Conservation (phyloP, 768 basidiomycete species). For the Boletus pseudopeckii region DNA sequence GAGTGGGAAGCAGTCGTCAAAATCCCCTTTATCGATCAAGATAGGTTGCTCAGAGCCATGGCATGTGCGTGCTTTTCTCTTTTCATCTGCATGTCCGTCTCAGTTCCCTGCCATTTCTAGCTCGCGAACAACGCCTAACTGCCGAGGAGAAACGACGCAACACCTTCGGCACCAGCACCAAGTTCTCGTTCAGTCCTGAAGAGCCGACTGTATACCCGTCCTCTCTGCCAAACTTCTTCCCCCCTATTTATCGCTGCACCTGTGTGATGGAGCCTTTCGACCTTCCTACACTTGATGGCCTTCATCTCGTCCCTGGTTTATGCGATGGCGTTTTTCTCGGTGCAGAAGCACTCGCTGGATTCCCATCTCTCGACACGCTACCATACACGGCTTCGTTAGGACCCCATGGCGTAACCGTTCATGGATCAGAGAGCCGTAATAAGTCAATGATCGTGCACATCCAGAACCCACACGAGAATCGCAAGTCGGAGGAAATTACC, state of each 20-base stretch:
- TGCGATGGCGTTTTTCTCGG: slow-evolving; percentile 88
- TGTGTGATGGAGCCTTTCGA: slow-evolving; percentile 82
- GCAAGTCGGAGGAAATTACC: slow-evolving; percentile 72
- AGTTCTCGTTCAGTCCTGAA: slow-evolving; percentile 65
- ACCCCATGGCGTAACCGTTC: slow-evolving; percentile 89
- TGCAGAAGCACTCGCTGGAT: slow-evolving; percentile 84
- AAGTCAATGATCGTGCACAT: slow-evolving; percentile 92
- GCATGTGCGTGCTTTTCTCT: slow-evolving; percentile 38
- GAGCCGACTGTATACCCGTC: slow-evolving; percentile 79
- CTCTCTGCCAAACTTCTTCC: slow-evolving; percentile 93
- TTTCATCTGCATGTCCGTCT: not conserved
- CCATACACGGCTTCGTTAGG: slow-evolving; percentile 74
- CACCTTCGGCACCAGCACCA: slow-evolving; percentile 71
- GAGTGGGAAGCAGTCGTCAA: slow-evolving; percentile 99
- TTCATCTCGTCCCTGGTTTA: slow-evolving; percentile 83
- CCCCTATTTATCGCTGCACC: slow-evolving; percentile 73
- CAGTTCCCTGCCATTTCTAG: slow-evolving; percentile 35
- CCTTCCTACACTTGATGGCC: slow-evolving; percentile 79
- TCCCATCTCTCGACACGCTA: slow-evolving; percentile 91
- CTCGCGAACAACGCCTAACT: slow-evolving; percentile 73
- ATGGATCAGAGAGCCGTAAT: slow-evolving; percentile 85
- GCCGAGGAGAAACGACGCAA: slow-evolving; percentile 76
- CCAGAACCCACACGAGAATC: slow-evolving; percentile 65
- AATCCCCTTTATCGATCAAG: slow-evolving; percentile 94
- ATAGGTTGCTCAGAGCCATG: slow-evolving; percentile 80